Evolutionary conservation across 2,329 filamentous ascomycete species (phyloP), one percentile per base, ranked within the genome.

Genomic region (Bisporella sp.): DNA sequence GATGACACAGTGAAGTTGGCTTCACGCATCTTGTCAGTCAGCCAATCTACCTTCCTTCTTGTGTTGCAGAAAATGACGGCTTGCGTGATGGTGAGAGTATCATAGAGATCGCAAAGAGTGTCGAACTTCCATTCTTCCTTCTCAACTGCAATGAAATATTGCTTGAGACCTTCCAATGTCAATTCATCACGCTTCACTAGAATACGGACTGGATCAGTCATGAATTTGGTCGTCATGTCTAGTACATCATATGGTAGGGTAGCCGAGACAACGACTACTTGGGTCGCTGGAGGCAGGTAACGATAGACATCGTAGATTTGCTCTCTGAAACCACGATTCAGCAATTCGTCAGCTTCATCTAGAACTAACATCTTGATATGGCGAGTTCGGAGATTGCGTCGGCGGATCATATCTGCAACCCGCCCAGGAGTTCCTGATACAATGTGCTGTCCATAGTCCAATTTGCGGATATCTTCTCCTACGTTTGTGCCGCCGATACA

Each of bases 51-150:
- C 87, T 99, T 99, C 70, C 93, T 84, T 59, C 93, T 85, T 5
- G 93, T 99, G 73, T 99, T 99, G 79, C 93, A 99, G 78, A 99
- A 99, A 68, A 99, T 99, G 68, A 99, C 93, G 43, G 93, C 93
- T 73, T 97, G 93, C 12, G 93, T 97, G 66, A 99, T 97, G 49
- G 93, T 99, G 42, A 99, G 80, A 9, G 93, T 97, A 69, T 99
- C 93, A 78, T 99, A 99, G 51, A 99, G 84, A 73, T 99, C 93
- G 71, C 90, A 97, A 4, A 99, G 83, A 3, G 93, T 99, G 69
- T 99, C 93, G 62, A 99, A 96, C 71, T 99, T 99, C 93, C 93
- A 99, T 68, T 97, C 93, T 70, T 99, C 93, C 76, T 96, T 97
- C 72, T 99, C 93, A 21, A 97, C 93, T 1, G 93, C 93, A 63